Evolutionary conservation across 2,329 filamentous ascomycete genomes (phyloP).

Genomic region (Cytospora schulzeri): DNA sequence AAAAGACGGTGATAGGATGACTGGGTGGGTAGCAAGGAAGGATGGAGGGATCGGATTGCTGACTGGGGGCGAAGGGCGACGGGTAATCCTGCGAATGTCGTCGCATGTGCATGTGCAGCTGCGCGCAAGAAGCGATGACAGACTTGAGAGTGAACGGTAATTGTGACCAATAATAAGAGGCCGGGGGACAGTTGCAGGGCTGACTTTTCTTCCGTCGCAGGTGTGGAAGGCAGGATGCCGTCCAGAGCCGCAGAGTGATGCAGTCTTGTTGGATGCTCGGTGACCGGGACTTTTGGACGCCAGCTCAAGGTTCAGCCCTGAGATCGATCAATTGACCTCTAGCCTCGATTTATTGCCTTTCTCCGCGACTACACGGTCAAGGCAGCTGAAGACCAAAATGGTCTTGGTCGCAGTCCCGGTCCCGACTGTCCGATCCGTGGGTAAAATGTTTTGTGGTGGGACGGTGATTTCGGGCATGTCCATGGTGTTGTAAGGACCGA

Average conservation of each 20-base stretch:
- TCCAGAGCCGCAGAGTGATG: background rate
- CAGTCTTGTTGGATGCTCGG: constrained; percentile 1
- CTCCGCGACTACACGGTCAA: background rate
- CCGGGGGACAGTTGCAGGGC: background rate
- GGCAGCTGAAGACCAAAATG: background rate
- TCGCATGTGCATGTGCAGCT: background rate
- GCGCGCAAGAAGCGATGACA: background rate
- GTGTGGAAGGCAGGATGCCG: background rate
- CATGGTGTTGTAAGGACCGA: background rate
- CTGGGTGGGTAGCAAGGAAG: background rate
- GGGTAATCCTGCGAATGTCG: background rate
- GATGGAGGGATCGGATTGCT: background rate
- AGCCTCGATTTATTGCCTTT: background rate
- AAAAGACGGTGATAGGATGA: background rate
- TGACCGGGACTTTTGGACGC: background rate
- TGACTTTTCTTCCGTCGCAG: background rate
- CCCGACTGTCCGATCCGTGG: background rate
- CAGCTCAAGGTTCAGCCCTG: constrained; percentile 2
- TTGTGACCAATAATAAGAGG: background rate
- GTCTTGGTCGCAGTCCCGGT: background rate
- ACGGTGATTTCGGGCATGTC: background rate
- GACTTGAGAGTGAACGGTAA: background rate
- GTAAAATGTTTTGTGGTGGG: background rate
- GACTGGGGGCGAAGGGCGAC: background rate
- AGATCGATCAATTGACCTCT: background rate